These are phyloP conservation scores for Fusarium sp. DNA, from an alignment of 2,329 filamentous ascomycete species.

Conservation along the genomic window DNA sequence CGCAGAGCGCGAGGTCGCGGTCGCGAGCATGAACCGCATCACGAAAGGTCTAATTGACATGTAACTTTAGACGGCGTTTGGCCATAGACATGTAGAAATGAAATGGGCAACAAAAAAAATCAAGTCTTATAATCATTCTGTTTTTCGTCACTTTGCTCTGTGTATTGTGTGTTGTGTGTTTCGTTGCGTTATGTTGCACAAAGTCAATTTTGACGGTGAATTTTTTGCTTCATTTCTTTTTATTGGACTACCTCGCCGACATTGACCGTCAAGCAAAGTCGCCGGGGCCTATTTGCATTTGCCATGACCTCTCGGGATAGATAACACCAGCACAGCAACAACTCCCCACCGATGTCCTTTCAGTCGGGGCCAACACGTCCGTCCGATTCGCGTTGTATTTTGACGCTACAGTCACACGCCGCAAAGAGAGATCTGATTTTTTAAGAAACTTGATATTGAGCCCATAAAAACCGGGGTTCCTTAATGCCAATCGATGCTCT, in stretches of 20 bases:
- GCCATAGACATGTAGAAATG: constrained; percentile 53
- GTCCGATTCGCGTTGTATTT: constrained; percentile 40
- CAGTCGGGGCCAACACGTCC: constrained; percentile 36
- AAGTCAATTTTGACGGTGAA: constrained; percentile 25
- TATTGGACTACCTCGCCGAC: constrained; percentile 33
- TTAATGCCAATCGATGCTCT: constrained; percentile 57
- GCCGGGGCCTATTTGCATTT: constrained; percentile 29
- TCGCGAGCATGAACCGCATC: constrained; percentile 47
- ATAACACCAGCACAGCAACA: constrained; percentile 36
- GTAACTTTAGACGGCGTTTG: constrained; percentile 54
- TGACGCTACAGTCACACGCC: constrained; percentile 45
- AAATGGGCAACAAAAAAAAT: constrained; percentile 42
- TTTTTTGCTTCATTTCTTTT: constrained; percentile 29
- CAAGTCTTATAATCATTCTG: constrained; percentile 18
- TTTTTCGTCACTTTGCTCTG: neutral
- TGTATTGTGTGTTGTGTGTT: neutral
- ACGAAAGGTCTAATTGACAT: constrained; percentile 52
- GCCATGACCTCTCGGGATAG: constrained; percentile 19
- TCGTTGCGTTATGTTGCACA: neutral
- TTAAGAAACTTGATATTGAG: constrained; percentile 54
- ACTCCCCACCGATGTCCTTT: constrained; percentile 39
- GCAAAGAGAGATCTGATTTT: constrained; percentile 43
- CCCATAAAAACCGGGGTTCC: constrained; percentile 54
- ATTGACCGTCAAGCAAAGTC: constrained; percentile 38
- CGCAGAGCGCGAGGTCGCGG: constrained; percentile 49